phyloP scores from a whole-genome alignment of 148 eudicot species.

The Euryodendron excelsum region DNA sequence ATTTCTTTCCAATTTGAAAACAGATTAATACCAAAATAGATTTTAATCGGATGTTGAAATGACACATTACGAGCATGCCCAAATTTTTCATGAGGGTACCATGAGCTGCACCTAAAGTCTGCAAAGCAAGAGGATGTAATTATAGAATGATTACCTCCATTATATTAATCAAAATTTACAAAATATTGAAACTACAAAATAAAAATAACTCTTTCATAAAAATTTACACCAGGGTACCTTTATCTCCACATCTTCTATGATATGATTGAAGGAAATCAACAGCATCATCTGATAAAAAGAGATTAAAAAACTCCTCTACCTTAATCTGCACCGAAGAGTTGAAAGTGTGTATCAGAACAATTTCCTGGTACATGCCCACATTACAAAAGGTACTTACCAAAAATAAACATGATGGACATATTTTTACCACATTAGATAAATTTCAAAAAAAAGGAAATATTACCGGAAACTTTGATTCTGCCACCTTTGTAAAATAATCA shows the following conservation, averaged over 20 bases:
- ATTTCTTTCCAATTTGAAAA: neutral
- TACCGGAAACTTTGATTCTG: conserved; percentile 87
- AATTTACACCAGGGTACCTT: conserved; percentile 43
- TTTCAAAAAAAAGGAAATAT: conserved; percentile 1
- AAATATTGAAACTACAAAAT: conserved; percentile 1
- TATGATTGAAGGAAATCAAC: conserved; percentile 59
- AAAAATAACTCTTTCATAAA: neutral
- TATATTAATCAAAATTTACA: neutral
- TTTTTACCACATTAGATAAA: neutral
- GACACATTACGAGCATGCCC: conserved; percentile 61
- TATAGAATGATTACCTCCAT: neutral
- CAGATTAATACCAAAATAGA: conserved; percentile 68
- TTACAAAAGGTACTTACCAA: neutral
- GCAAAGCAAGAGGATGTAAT: conserved; percentile 26
- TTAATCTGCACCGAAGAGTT: conserved; percentile 53
- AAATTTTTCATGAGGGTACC: conserved; percentile 58
- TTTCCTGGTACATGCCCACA: neutral
- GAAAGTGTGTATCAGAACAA: conserved; percentile 12
- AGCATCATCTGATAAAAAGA: conserved; percentile 71
- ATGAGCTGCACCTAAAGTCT: conserved; percentile 73
- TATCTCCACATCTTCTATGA: conserved; percentile 77
- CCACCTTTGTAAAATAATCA: conserved; percentile 58
- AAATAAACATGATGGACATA: neutral
- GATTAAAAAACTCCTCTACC: conserved; percentile 71
- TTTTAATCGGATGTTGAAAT: conserved; percentile 87